These are phyloP conservation scores for Lasiodiplodia citricola DNA, from an alignment of 2,329 filamentous ascomycete species.

Conservation along the genomic window DNA sequence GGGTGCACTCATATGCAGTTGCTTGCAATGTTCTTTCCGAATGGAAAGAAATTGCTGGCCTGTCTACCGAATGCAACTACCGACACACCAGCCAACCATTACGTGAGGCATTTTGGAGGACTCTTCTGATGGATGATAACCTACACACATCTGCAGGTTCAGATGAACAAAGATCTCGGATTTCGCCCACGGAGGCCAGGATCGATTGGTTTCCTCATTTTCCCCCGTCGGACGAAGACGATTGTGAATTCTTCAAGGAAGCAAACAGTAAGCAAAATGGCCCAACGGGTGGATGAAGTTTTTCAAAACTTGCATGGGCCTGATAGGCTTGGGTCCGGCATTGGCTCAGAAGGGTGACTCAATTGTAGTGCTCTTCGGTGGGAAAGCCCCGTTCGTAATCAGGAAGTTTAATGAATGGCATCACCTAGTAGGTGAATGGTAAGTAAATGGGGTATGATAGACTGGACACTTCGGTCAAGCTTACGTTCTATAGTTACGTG, in stretches of 20 bases:
- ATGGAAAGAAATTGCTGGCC: neutral
- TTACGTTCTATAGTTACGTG: slow-evolving; percentile 1
- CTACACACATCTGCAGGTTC: neutral
- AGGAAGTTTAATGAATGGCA: neutral
- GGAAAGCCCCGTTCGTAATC: neutral
- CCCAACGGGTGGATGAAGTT: neutral
- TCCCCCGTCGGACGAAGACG: neutral
- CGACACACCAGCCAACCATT: neutral
- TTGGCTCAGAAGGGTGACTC: neutral
- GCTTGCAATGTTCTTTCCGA: neutral
- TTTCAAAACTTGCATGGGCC: neutral
- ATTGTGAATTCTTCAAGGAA: neutral
- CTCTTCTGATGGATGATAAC: neutral
- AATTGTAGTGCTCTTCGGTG: neutral
- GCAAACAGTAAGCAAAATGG: too few relatives aligned
- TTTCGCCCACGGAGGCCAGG: neutral
- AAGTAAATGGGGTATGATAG: neutral
- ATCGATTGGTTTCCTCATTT: neutral
- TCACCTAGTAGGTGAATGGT: neutral
- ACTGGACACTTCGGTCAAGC: neutral
- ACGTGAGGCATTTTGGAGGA: neutral
- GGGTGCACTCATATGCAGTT: too few relatives aligned
- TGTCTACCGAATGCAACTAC: neutral
- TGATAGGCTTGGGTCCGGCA: neutral
- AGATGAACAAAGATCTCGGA: neutral